Base-by-base conservation (phyloP, 1,284 basidiomycete species). In the Ustilago hordei region DNA sequence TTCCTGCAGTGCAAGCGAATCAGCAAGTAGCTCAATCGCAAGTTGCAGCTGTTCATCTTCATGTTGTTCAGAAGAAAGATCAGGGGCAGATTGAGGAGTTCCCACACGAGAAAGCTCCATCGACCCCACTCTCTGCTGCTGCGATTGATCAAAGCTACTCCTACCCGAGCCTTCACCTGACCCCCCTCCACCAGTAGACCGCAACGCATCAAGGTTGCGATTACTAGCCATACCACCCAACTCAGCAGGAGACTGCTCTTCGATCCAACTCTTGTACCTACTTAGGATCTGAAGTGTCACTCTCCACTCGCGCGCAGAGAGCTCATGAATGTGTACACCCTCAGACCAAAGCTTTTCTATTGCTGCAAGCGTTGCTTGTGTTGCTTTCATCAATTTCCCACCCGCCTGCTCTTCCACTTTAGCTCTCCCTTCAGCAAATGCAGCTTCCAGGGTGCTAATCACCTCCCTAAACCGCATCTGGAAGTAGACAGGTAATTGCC, bases 401-500 rank as follows among this genome's bases (percentile, higher is more conserved):
- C 38, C 60, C 8, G 9, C 45, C 31, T 28, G 36, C 17, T 32
- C 41, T 4, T 38, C 64, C 4, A 9, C 47, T 28, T 41, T 23
- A 28, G n/a, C 32, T 17, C 39, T 6, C 2, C 48, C 64, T 9
- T 55, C 35, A 5, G 23, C 47, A 4, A 83, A 53, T 3, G 32
- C 60, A 13, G 61, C 55, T 35, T 83, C 81, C 5, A 83, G 60
- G 34, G 36, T 39, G 4, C 64, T 65, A 1, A 96, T 91, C 60
- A 97, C 93, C 81, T 97, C 95, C 85, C 98, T 96, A 92, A 95
- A 96, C n/a, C 95, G 90, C 75, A 99, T 88, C 85, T 99, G 96
- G 86, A 97, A 98, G 85, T 99, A 99, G 17, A 98, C 93, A 0
- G 94, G 93, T 7, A 99, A 89, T 84, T 98, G 96, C 95, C 96